Percentiles rank a stretch among this genome's conserved stretches.
Evolutionary conservation across 225 moss, liverwort and hornwort species (phyloP).

Genomic region (Anthoceros angustus): DNA sequence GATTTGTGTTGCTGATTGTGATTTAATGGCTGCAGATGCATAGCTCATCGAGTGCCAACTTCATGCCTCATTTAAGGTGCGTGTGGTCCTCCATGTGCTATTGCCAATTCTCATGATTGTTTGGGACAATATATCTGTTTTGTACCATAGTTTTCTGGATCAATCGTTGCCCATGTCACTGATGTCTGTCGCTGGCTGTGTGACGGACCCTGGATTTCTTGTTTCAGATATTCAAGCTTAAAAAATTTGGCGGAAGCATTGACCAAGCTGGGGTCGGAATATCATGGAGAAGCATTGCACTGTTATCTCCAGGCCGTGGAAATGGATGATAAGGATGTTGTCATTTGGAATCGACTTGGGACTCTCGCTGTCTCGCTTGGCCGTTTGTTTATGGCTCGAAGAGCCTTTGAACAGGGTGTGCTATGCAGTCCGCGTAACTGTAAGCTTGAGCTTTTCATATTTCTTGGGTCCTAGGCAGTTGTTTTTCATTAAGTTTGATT

Average conservation of each 20-base stretch:
- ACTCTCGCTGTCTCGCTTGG: constrained; percentile 91
- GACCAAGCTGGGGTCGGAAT: constrained; percentile 62
- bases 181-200: not conserved
- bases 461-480: not conserved
- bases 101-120: not conserved
- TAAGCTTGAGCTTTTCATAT: constrained; percentile 20
- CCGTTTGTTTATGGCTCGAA: constrained; percentile 64
- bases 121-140: not conserved
- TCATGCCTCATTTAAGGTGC: constrained; percentile 28
- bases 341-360: constrained; percentile 86
- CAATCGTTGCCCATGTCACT: too few species aligned
- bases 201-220: not conserved
- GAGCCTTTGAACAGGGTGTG: constrained; percentile 93
- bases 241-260: constrained; percentile 81
- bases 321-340: constrained; percentile 83
- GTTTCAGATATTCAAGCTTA: constrained; percentile 60
- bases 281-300: constrained; percentile 63
- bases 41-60: constrained; percentile 18
- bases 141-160: not conserved
- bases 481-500: not conserved
- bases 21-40: constrained; percentile 19
- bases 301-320: constrained; percentile 85
- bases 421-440: constrained; percentile 90
- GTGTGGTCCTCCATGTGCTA: not conserved
- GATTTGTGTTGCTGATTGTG: not conserved